Base-by-base conservation (phyloP, 306 rosid species). In the Datisca glomerata region DNA sequence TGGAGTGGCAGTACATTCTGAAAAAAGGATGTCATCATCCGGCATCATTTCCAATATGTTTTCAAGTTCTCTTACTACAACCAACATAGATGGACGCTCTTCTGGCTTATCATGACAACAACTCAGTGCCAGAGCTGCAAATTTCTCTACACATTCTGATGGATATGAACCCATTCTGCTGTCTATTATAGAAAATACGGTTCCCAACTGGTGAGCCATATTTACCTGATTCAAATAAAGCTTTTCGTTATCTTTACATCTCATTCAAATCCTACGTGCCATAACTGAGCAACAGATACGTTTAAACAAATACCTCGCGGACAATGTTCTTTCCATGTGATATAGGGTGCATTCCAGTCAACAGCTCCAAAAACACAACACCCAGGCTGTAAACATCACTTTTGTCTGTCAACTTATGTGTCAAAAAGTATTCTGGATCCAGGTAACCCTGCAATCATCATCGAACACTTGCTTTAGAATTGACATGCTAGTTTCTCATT, bases 301-400 rank as follows among this genome's bases (percentile, higher is more conserved):
- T n/a, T n/a, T n/a, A n/a, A 46, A 4, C 22, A 15, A 29, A 10
- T 76, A 91, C 98, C 98, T 91, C 98, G 55, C 98, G 73, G 44
- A 91, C 94, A 56, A 91, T 75, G 60, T 91, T 91, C 64, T 91
- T 91, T 6, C 98, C 96, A 24, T 61, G 94, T 41, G 81, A 70
- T 60, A 91, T 91, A 25, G 98, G 94, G 7, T 71, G 98, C 80
- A 59, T 84, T 45, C 98, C 96, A 0, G 96, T 91, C 61, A 91
- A 25, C 59, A 91, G 71, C 63, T 91, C 98, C 7, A 91, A 59
- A 41, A 91, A 65, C 12, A 91, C 98, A 31, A 91, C 92, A 34
- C 98, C 96, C 4, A 86, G 81, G 64, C 96, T 86, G 56, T 86
- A 86, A 59, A 86, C 96, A 49, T 86, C 96, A 42, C 96, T 86